phyloP scores from a whole-genome alignment of 345 rosid species.

The Chamaenerion angustifolium region DNA sequence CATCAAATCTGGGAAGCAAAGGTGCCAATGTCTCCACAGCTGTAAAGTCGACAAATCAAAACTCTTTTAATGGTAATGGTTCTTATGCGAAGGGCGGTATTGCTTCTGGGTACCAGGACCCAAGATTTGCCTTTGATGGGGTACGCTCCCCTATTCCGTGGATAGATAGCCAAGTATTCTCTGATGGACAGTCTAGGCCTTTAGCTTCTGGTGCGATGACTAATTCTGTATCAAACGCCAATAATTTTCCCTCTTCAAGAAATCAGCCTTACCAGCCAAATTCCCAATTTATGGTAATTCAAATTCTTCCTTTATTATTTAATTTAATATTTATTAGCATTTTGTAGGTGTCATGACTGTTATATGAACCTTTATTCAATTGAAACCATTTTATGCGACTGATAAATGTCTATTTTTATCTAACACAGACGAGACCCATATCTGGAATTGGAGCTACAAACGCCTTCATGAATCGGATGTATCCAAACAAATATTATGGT shows the following conservation, averaged over 20 bases:
- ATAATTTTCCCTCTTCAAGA: conserved; percentile 29
- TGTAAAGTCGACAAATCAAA: conserved; percentile 36
- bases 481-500: conserved; percentile 51
- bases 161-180: conserved; percentile 31
- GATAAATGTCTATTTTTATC: not conserved
- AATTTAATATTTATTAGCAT: not conserved
- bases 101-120: conserved; percentile 56
- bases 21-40: conserved; percentile 46
- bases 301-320: not conserved
- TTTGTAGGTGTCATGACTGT: too few species aligned
- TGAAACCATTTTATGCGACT: too few species aligned
- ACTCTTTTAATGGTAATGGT: conserved; percentile 28
- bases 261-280: conserved; percentile 42
- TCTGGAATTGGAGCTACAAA: conserved; percentile 44
- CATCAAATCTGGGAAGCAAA: conserved; percentile 30
- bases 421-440: conserved; percentile 38
- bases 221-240: conserved; percentile 39
- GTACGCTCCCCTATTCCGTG: conserved; percentile 33
- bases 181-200: conserved; percentile 45
- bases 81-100: conserved; percentile 30
- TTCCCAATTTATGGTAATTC: conserved; percentile 44
- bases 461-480: conserved; percentile 50
- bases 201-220: conserved; percentile 25
- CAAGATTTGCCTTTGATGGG: conserved; percentile 43
- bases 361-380: too few species aligned